Evolutionary conservation across 495 filamentous ascomycete genomes (phyloP).

Genomic region (Thermochaetoides thermophila): DNA sequence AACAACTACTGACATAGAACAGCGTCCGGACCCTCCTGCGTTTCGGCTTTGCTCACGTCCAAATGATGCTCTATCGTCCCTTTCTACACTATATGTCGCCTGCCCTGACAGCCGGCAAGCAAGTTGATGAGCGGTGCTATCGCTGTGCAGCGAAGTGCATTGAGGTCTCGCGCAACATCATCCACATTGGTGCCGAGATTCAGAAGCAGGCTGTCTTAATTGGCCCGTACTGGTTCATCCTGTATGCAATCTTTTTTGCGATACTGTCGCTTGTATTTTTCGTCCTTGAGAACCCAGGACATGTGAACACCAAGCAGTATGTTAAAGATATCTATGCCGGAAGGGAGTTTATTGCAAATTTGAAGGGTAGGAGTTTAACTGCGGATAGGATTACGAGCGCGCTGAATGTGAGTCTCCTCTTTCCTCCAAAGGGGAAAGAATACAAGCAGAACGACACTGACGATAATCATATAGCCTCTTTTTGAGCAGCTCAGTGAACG

Average conservation of each 20-base stretch:
- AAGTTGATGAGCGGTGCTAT: conserved; percentile 74
- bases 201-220: conserved; percentile 67
- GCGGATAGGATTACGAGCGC: conserved; percentile 70
- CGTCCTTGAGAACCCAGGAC: conserved; percentile 78
- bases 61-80: conserved; percentile 89
- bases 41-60: conserved; percentile 78
- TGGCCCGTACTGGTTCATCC: conserved; percentile 91
- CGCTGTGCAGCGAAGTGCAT: conserved; percentile 88
- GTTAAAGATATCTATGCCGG: conserved; percentile 74
- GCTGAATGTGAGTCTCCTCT: conserved; percentile 46
- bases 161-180: conserved; percentile 81
- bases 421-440: not conserved
- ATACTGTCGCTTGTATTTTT: conserved; percentile 83
- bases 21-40: conserved; percentile 78
- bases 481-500: conserved; percentile 70
- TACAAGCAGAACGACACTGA: no score
- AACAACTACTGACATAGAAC: not conserved
- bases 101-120: conserved; percentile 44
- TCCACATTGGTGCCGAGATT: conserved; percentile 85
- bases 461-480: conserved; percentile 36
- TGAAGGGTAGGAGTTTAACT: conserved; percentile 74
- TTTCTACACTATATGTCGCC: conserved; percentile 89
- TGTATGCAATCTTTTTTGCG: conserved; percentile 92
- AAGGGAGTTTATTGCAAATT: conserved; percentile 57
- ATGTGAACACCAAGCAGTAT: conserved; percentile 57